Percentiles rank a stretch among this genome's conserved stretches.
phyloP scores from a whole-genome alignment of 2,329 filamentous ascomycete genomes.

The Cercospora brassicicola region DNA sequence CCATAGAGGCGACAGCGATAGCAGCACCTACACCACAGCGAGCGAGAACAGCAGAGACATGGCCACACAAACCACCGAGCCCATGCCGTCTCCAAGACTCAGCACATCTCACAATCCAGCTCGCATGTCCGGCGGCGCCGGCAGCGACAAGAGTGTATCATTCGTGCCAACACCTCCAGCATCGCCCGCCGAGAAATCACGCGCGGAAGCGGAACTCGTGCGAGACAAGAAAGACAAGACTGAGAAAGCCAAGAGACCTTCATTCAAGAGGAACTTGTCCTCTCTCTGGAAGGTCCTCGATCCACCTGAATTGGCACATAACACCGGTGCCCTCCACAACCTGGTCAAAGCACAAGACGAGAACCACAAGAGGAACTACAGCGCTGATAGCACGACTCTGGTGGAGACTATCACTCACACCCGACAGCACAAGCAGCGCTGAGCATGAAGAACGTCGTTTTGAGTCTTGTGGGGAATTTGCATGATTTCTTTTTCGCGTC shows the following conservation, averaged over 20 bases:
- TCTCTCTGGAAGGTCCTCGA: constrained; percentile 24
- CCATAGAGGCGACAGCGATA: constrained; percentile 11
- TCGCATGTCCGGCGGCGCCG: constrained; percentile 5
- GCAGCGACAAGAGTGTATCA: constrained; percentile 3
- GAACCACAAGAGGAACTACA: background rate
- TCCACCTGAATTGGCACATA: constrained; percentile 18
- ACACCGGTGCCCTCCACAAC: constrained; percentile 21
- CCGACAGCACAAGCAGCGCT: constrained; percentile 7
- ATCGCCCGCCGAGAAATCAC: background rate
- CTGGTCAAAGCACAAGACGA: constrained; percentile 13
- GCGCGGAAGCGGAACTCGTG: constrained; percentile 5
- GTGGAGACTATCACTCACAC: constrained; percentile 3
- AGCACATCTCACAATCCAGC: background rate
- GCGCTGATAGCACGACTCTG: constrained; percentile 6
- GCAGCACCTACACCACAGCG: constrained; percentile 9
- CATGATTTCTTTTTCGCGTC: background rate
- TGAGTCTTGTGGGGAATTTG: background rate
- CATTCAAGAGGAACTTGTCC: constrained; percentile 15
- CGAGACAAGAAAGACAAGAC: constrained; percentile 9
- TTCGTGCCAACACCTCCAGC: constrained; percentile 1
- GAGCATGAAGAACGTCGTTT: background rate
- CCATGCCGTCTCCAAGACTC: background rate
- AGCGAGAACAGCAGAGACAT: constrained; percentile 12
- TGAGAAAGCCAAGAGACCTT: constrained; percentile 12
- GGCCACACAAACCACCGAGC: constrained; percentile 9